Conservation (phyloP, 2,329 filamentous ascomycete genomes). For the Arthrinium phaeospermum region DNA sequence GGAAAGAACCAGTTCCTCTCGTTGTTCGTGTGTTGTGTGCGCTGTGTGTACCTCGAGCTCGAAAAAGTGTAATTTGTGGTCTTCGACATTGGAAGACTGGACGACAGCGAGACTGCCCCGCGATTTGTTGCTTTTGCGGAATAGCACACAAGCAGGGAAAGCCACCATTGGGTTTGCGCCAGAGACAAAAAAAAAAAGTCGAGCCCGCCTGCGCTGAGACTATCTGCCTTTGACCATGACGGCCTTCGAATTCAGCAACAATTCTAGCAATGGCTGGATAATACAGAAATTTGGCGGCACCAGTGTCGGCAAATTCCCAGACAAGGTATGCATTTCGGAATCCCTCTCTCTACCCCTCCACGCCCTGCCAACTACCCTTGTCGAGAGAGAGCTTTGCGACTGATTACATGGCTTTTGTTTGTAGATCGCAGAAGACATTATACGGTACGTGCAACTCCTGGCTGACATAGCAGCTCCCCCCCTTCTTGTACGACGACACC, state of each 20-base stretch:
- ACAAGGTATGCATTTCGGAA: slow-evolving; percentile 59
- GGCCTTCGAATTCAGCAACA: slow-evolving; percentile 31
- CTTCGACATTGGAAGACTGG: neutral
- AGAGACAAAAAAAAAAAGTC: neutral
- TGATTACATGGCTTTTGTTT: slow-evolving; percentile 23
- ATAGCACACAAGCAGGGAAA: neutral
- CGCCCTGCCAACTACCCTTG: neutral
- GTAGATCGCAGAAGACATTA: slow-evolving; percentile 71
- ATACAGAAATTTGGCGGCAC: slow-evolving; percentile 97
- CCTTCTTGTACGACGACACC: neutral
- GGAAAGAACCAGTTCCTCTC: neutral
- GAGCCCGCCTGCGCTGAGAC: neutral
- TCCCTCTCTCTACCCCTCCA: slow-evolving; percentile 31
- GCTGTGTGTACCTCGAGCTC: neutral
- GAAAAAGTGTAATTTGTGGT: neutral
- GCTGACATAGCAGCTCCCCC: neutral
- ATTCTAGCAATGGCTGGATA: slow-evolving; percentile 67
- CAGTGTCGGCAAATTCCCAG: slow-evolving; percentile 91
- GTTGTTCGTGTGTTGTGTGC: neutral
- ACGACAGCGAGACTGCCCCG: slow-evolving; percentile 5
- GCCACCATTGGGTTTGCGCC: slow-evolving; percentile 13
- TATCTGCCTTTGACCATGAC: slow-evolving; percentile 10
- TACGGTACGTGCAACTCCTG: slow-evolving; percentile 54
- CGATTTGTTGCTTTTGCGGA: slow-evolving; percentile 2
- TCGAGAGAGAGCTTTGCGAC: slow-evolving; percentile 18